A percentile compares a stretch with the other conserved stretches of the same genome.
phyloP scores from a whole-genome alignment of 2,329 filamentous ascomycete genomes.

The Exophiala sideris region DNA sequence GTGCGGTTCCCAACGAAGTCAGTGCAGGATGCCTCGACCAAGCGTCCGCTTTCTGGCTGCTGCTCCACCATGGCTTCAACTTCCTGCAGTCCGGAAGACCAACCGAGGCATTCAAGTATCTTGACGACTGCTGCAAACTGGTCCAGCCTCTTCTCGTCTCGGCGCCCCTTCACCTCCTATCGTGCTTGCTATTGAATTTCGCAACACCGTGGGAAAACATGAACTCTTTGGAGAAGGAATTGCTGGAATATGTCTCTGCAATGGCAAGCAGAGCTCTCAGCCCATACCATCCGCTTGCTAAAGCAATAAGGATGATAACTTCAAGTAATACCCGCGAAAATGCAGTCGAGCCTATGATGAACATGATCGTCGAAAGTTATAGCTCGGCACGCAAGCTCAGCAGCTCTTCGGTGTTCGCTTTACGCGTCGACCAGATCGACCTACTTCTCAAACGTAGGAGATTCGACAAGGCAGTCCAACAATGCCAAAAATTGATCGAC shows the following conservation, averaged over 20 bases:
- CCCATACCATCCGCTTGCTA: conserved; percentile 10
- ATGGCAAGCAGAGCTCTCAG: conserved; percentile 15
- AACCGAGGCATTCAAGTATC: conserved; percentile 8
- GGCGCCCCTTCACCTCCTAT: conserved; percentile 19
- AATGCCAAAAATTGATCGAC: conserved; percentile 15
- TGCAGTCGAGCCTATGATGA: conserved; percentile 18
- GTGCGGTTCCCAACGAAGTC: conserved; percentile 10
- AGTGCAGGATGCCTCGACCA: conserved; percentile 15
- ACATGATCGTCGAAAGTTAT: conserved; percentile 17
- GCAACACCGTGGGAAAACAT: conserved; percentile 17
- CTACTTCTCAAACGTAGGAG: conserved; percentile 15
- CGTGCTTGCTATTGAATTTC: conserved; percentile 19
- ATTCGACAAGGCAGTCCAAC: conserved; percentile 8
- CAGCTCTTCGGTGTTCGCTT: conserved; percentile 20
- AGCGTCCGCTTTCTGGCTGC: conserved; percentile 20
- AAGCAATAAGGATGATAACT: conserved; percentile 5
- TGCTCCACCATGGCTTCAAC: conserved; percentile 15
- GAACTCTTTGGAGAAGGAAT: conserved; percentile 11
- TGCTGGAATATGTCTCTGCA: conserved; percentile 14
- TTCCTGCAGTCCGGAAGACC: conserved; percentile 8
- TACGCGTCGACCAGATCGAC: conserved; percentile 22
- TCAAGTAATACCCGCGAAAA: conserved; percentile 3
- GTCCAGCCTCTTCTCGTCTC: conserved; percentile 16
- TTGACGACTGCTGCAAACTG: conserved; percentile 18
- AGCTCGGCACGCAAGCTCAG: conserved; percentile 4